These are phyloP conservation scores for Cercospora zeae-maydis DNA, from an alignment of 2,329 filamentous ascomycete genomes.

Conservation along the genomic window DNA sequence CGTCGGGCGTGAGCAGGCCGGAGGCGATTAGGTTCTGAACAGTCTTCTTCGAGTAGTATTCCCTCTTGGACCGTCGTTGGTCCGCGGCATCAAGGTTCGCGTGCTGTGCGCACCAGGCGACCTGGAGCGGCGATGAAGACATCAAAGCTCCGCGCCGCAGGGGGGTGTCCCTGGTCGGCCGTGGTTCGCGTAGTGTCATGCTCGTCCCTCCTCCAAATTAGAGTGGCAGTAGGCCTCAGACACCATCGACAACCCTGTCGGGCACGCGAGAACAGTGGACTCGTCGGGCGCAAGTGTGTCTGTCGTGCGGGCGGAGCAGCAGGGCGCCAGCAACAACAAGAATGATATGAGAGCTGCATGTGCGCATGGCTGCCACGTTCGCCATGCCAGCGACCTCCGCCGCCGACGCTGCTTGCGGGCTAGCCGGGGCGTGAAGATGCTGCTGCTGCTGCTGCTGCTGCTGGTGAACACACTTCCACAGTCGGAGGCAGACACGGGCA, in stretches of 20 bases:
- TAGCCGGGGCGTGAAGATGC: background rate
- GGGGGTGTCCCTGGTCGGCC: constrained; percentile 11
- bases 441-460: too few relatives aligned
- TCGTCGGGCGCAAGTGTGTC: too few relatives aligned
- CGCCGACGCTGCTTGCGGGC: background rate
- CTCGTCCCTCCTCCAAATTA: constrained; percentile 28
- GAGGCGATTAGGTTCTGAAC: constrained; percentile 20
- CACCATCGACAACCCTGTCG: constrained; percentile 5
- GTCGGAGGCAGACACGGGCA: too few relatives aligned
- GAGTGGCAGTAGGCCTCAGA: constrained; percentile 25
- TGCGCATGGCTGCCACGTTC: constrained; percentile 5
- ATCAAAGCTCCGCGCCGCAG: constrained; percentile 8
- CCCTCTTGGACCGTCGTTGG: constrained; percentile 18
- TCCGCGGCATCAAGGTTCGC: constrained; percentile 13
- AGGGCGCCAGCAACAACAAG: too few relatives aligned
- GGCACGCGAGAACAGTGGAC: constrained; percentile 1
- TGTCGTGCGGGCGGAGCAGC: too few relatives aligned
- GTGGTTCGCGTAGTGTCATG: constrained; percentile 24
- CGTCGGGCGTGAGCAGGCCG: constrained; percentile 17
- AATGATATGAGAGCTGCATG: too few relatives aligned
- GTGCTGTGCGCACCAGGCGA: constrained; percentile 15
- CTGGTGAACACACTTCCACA: too few relatives aligned
- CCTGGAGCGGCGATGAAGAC: constrained; percentile 20
- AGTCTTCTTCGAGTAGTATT: constrained; percentile 20
- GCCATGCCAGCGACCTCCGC: background rate